phyloP scores from a whole-genome alignment of 2,329 filamentous ascomycete species.

The Botrytis paeoniae region DNA sequence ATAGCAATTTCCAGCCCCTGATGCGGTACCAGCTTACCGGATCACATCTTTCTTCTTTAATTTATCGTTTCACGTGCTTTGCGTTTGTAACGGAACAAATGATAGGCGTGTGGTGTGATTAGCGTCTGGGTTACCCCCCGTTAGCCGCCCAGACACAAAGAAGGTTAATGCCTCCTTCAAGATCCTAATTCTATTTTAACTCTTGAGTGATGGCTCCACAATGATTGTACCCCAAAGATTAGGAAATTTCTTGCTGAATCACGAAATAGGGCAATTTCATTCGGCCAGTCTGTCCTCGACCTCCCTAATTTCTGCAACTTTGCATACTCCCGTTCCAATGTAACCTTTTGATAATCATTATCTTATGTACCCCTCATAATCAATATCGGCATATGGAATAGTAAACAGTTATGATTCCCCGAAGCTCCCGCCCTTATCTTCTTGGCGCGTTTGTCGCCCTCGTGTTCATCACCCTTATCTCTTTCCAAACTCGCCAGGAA shows the following conservation, averaged over 20 bases:
- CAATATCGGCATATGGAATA: neutral
- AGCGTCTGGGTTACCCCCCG: neutral
- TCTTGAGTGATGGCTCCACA: neutral
- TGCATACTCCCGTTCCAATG: neutral
- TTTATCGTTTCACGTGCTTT: neutral
- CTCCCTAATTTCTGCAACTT: neutral
- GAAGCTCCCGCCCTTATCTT: neutral
- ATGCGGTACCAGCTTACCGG: neutral
- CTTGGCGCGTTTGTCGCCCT: neutral
- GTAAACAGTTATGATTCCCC: neutral
- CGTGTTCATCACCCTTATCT: neutral
- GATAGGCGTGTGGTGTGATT: neutral
- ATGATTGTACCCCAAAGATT: neutral
- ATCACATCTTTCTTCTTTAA: neutral
- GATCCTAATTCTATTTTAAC: neutral
- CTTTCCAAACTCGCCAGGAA: neutral
- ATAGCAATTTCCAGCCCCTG: neutral
- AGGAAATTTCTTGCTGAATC: neutral
- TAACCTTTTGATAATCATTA: neutral
- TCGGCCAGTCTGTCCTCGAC: neutral
- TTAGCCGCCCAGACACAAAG: neutral
- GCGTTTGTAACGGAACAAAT: neutral
- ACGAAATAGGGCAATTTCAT: neutral
- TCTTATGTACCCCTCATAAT: neutral
- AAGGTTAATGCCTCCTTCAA: neutral